phyloP scores from a whole-genome alignment of 345 rosid genomes.

The Murraya koenigii region DNA sequence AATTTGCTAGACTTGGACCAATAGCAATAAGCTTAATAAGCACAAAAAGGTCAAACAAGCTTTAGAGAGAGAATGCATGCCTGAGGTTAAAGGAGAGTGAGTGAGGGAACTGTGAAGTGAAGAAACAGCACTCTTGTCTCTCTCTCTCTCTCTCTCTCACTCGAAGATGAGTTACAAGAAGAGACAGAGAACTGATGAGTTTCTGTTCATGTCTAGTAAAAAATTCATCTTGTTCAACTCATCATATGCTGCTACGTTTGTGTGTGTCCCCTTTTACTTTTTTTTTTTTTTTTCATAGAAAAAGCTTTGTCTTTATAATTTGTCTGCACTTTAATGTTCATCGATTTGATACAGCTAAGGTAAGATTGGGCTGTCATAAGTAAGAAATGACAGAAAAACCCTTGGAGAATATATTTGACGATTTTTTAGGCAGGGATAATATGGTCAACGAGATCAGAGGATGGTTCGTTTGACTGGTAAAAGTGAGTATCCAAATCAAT shows the following conservation, averaged over 20 bases:
- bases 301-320: neutral
- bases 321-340: neutral
- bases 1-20: constrained; percentile 19
- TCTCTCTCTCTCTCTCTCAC: constrained; percentile 19
- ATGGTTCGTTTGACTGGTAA: neutral
- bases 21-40: constrained; percentile 2
- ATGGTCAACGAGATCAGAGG: neutral
- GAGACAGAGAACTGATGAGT: constrained; percentile 48
- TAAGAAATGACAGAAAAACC: too few relatives aligned
- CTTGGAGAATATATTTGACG: too few relatives aligned
- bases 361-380: too few relatives aligned
- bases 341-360: neutral
- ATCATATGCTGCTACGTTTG: constrained; percentile 20
- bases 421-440: neutral
- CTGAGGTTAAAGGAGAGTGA: constrained; percentile 10
- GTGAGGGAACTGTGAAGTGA: constrained; percentile 7
- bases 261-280: too few relatives aligned
- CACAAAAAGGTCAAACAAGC: neutral
- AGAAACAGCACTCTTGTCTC: constrained; percentile 19
- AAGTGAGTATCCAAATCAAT: constrained; percentile 17
- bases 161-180: neutral
- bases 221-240: constrained; percentile 18
- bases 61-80: constrained; percentile 28
- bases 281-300: neutral
- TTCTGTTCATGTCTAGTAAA: constrained; percentile 28